Percentiles rank a stretch among this genome's conserved stretches.
These are phyloP conservation scores for Erigeron philadelphicus DNA, from an alignment of 140 eudicot species.

Conservation along the genomic window DNA sequence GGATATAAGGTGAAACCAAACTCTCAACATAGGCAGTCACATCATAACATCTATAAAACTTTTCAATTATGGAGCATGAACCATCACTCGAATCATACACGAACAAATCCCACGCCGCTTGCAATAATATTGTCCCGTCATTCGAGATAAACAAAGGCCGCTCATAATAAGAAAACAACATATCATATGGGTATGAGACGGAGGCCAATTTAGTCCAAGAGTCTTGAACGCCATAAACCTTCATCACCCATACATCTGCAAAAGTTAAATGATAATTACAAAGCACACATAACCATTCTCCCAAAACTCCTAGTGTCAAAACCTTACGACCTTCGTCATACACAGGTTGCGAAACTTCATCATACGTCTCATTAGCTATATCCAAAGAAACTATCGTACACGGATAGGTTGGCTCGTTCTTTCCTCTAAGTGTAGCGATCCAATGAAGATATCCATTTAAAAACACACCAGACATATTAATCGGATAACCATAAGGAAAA, in stretches of 20 bases:
- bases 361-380: constrained; percentile 15
- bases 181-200: background rate
- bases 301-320: background rate
- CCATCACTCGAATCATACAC: too few species aligned
- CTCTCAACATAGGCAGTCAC: too few species aligned
- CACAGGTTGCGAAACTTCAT: constrained; percentile 6
- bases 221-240: constrained; percentile 14
- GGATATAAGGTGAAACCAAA: too few species aligned
- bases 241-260: constrained; percentile 21
- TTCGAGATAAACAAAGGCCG: constrained; percentile 5
- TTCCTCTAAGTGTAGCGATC: background rate
- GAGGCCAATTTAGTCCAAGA: constrained; percentile 17
- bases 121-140: background rate
- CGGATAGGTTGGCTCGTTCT: background rate
- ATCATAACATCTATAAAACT: too few species aligned
- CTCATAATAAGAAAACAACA: too few species aligned
- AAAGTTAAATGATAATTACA: background rate
- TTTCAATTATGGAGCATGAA: too few species aligned
- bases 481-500: background rate
- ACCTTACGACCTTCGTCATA: background rate
- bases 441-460: constrained; percentile 12
- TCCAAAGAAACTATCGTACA: constrained; percentile 1
- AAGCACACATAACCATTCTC: constrained; percentile 6
- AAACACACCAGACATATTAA: background rate
- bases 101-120: too few species aligned